Evolutionary conservation across 345 rosid genomes (phyloP).

Genomic region (Cochlearia excelsa): DNA sequence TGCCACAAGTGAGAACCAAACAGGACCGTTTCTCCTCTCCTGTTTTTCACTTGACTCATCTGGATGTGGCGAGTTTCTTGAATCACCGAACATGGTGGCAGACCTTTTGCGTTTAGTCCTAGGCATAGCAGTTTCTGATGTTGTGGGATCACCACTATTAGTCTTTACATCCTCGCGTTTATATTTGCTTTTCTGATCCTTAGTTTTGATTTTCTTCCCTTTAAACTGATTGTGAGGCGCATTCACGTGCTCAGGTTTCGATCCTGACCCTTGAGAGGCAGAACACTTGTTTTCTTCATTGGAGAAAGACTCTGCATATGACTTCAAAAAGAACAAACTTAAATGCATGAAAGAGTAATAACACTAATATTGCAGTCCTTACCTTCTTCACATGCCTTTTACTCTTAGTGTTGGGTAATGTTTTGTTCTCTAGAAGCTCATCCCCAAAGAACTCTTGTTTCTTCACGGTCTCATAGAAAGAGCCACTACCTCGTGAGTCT

Average conservation of each 20-base stretch:
- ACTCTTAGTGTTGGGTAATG: slow-evolving; percentile 40
- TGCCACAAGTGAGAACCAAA: slow-evolving; percentile 96
- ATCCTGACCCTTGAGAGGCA: slow-evolving; percentile 50
- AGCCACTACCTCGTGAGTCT: slow-evolving; percentile 46
- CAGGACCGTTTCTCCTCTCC: slow-evolving; percentile 64
- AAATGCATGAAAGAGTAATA: slow-evolving; percentile 1
- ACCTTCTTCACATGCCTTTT: slow-evolving; percentile 63
- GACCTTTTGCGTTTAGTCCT: slow-evolving; percentile 61
- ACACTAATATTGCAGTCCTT: not conserved
- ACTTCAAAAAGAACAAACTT: slow-evolving; percentile 23
- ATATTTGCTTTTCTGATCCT: slow-evolving; percentile 46
- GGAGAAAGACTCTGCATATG: slow-evolving; percentile 47
- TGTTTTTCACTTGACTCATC: slow-evolving; percentile 49
- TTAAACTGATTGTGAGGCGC: slow-evolving; percentile 42
- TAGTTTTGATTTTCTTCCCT: slow-evolving; percentile 45
- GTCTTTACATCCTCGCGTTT: slow-evolving; percentile 48
- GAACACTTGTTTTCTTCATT: slow-evolving; percentile 46
- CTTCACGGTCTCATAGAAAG: slow-evolving; percentile 43
- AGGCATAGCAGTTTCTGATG: slow-evolving; percentile 51
- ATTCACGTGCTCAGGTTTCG: slow-evolving; percentile 40
- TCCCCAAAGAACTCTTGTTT: slow-evolving; percentile 56
- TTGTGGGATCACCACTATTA: slow-evolving; percentile 45
- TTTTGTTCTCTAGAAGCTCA: slow-evolving; percentile 45
- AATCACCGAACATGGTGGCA: slow-evolving; percentile 44
- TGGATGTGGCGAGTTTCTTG: slow-evolving; percentile 42